Evolutionary conservation across 2,329 filamentous ascomycete species (phyloP).

Genomic region (Aspergillus fischeri): DNA sequence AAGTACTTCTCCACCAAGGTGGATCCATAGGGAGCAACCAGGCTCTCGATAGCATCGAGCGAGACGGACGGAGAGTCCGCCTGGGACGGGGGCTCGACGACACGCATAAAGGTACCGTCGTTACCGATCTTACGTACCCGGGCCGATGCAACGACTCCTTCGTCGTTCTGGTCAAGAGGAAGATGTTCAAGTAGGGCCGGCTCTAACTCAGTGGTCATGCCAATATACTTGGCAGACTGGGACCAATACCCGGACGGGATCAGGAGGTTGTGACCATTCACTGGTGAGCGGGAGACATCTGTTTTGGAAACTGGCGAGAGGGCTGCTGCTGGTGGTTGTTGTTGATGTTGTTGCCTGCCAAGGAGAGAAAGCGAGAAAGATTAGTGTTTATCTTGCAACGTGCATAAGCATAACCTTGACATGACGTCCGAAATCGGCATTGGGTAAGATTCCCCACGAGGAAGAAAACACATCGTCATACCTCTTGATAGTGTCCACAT

Average conservation of each 20-base stretch:
- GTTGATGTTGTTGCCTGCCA: conserved; percentile 17
- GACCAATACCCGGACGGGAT: conserved; percentile 32
- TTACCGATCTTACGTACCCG: conserved; percentile 37
- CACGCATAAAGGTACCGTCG: conserved; percentile 40
- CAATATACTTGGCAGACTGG: conserved; percentile 40
- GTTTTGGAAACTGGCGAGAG: conserved; percentile 17
- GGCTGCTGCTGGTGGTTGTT: conserved; percentile 7
- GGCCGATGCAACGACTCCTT: conserved; percentile 32
- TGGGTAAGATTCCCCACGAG: conserved; percentile 2
- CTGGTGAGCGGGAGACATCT: conserved; percentile 15
- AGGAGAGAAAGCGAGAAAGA: conserved; percentile 5
- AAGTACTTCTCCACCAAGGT: conserved; percentile 43
- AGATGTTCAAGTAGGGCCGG: conserved; percentile 38
- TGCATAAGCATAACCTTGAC: conserved; percentile 8
- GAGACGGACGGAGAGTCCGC: conserved; percentile 33
- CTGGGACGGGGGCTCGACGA: conserved; percentile 29
- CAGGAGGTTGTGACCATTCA: conserved; percentile 18
- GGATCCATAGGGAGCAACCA: conserved; percentile 42
- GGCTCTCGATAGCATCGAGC: conserved; percentile 39
- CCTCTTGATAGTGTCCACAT: conserved; percentile 34
- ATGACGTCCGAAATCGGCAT: conserved; percentile 21
- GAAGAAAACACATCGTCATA: conserved; percentile 17
- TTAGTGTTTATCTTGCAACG: conserved; percentile 10
- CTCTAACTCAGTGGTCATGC: conserved; percentile 41
- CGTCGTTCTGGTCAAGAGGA: conserved; percentile 38